phyloP scores from a whole-genome alignment of 1,284 basidiomycete species.

The Ustilago xerochloae region DNA sequence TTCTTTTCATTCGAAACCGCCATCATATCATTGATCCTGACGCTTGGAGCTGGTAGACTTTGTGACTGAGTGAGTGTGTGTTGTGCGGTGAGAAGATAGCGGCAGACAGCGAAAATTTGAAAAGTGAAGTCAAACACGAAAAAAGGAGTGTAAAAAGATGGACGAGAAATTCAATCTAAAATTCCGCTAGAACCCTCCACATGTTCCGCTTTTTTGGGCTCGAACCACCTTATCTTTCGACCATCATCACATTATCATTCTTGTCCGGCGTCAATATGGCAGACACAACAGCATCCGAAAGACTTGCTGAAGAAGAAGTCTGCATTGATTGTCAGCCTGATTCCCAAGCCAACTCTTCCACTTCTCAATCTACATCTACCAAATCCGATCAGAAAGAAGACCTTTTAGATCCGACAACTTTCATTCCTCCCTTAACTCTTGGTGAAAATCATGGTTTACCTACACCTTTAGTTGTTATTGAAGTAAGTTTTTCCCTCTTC shows the following conservation, averaged over 20 bases:
- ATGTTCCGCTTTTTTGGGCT: constrained; percentile 3
- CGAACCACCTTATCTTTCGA: constrained; percentile 4
- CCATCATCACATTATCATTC: background rate
- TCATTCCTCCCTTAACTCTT: constrained; percentile 14
- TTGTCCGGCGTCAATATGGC: background rate
- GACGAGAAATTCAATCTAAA: background rate
- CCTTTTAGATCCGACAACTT: constrained; percentile 24
- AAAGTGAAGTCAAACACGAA: too few relatives aligned
- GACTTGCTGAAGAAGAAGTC: background rate
- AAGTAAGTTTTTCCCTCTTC: constrained; percentile 15
- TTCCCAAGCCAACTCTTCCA: background rate
- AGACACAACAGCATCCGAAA: background rate
- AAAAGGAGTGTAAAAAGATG: too few relatives aligned
- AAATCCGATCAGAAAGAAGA: constrained; percentile 8
- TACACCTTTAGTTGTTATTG: constrained; percentile 22
- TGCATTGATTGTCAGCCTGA: constrained; percentile 24
- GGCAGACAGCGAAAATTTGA: too few relatives aligned
- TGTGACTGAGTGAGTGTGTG: too few relatives aligned
- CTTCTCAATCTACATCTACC: background rate
- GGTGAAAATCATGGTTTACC: background rate
- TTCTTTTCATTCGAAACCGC: background rate
- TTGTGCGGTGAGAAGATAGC: too few relatives aligned
- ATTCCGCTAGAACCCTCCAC: too few relatives aligned
- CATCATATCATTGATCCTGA: too few relatives aligned
- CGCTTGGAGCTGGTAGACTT: too few relatives aligned